These are phyloP conservation scores for Phaeodactylum tricornutum DNA, from an alignment of 108 stramenopile genomes.

Conservation along the genomic window DNA sequence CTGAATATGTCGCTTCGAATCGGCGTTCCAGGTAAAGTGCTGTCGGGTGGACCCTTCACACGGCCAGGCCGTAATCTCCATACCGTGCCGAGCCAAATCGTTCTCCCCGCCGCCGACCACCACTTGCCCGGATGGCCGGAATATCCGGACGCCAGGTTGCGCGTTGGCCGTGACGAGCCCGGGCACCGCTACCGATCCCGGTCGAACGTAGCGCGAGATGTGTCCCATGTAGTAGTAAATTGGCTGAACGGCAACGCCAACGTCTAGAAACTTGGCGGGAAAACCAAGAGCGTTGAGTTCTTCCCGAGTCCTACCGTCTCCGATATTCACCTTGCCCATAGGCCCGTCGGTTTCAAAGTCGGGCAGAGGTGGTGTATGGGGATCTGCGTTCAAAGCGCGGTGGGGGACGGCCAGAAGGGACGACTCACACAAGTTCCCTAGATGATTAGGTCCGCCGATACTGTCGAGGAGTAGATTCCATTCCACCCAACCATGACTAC, in stretches of 20 bases:
- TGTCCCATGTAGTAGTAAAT: constrained; percentile 88
- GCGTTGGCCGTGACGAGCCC: constrained; percentile 36
- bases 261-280: constrained; percentile 58
- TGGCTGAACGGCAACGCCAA: constrained; percentile 56
- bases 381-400: constrained; percentile 35
- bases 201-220: constrained; percentile 72
- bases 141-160: constrained; percentile 35
- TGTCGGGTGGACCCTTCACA: constrained; percentile 87
- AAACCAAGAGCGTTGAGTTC: constrained; percentile 71
- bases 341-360: constrained; percentile 44
- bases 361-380: constrained; percentile 27
- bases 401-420: constrained; percentile 77
- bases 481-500: constrained; percentile 47
- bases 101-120: constrained; percentile 75
- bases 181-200: constrained; percentile 51
- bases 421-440: constrained; percentile 87
- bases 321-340: constrained; percentile 45
- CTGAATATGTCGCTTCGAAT: constrained; percentile 31
- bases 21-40: constrained; percentile 36
- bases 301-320: constrained; percentile 63
- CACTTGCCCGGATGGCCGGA: constrained; percentile 43
- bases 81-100: constrained; percentile 68
- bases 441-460: constrained; percentile 87
- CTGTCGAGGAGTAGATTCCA: constrained; percentile 41
- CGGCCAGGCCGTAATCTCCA: constrained; percentile 76